These are phyloP conservation scores for Mycena polygramma DNA, from an alignment of 768 basidiomycete genomes.

Conservation along the genomic window DNA sequence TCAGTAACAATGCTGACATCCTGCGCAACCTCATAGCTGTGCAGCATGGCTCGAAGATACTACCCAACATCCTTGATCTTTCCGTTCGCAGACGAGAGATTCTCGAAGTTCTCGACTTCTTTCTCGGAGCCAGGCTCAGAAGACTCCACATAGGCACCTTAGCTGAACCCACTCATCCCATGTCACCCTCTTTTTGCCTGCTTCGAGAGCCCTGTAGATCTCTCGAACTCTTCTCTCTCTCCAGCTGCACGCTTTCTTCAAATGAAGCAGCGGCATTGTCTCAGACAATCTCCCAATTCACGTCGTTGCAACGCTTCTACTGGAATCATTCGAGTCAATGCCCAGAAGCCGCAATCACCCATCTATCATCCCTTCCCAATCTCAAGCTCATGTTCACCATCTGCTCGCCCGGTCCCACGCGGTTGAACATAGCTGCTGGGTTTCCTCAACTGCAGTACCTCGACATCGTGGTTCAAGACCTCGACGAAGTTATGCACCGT, in stretches of 20 bases:
- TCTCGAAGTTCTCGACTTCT: not conserved
- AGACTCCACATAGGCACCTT: not conserved
- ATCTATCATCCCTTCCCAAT: not conserved
- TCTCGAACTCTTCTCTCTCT: not conserved
- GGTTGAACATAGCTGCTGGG: not conserved
- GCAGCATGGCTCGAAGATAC: not conserved
- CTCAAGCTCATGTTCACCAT: not conserved
- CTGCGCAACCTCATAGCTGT: not conserved
- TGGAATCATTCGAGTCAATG: not conserved
- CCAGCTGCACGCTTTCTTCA: not conserved
- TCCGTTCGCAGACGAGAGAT: not conserved
- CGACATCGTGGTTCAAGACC: not conserved
- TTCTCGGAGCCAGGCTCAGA: not conserved
- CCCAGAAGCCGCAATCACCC: not conserved
- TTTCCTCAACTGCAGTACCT: not conserved
- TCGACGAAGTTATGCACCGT: not conserved
- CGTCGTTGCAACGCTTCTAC: not conserved
- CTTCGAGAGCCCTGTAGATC: not conserved
- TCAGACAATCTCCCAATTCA: not conserved
- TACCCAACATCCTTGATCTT: not conserved
- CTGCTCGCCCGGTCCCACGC: not conserved
- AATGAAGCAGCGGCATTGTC: not conserved
- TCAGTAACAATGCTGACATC: not conserved
- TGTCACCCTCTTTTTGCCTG: not conserved
- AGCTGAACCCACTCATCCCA: not conserved